Base-by-base conservation (phyloP, 306 rosid species). In the Cyamopsis tetragonoloba region DNA sequence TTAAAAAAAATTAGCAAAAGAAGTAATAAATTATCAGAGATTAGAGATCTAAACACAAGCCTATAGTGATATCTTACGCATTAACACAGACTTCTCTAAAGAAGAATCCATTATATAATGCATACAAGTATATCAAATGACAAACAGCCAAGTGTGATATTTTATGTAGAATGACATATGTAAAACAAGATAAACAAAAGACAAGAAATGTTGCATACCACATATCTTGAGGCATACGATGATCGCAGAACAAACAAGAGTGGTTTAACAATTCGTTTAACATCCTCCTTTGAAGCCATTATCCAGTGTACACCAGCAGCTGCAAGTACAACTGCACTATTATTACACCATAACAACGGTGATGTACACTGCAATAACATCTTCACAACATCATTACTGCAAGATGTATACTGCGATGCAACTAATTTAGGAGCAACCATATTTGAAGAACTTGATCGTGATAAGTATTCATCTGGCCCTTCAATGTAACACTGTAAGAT, bases 301-400 rank as follows among this genome's bases (percentile, higher is more conserved):
- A 90, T 85, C 99, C 99, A 95, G 81, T 90, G 97, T 22, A 90
- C 89, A 62, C 95, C 83, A 27, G 95, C 90, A 77, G 97, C 91
- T 68, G 95, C 97, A 79, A 95, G 92, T 71, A 88, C 95, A 70
- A 88, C 99, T 62, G 99, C 99, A 66, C 99, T 88, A 69, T 90
- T 95, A 77, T 95, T 79, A 72, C 96, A 86, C 99, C 99, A 90
- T 62, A 95, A 77, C 83, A 95, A 86, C 49, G 96, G 97, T 12
- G 92, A 90, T 12, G 92, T 95, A 69, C 96, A 90, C 70, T 78
- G 87, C 81, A 90, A 87, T 81, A 95, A 85, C 78, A 86, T 85
- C 92, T 76, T 88, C 82, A 88, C 86, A 79, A 82, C 88, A 39
- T 88, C 88, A 47, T 88, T 80, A 61, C 71, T 62, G 72, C 79